Evolutionary conservation across 176 grass and related monocot genomes (phyloP).

Genomic region (Chrysopogon serrulatus): DNA sequence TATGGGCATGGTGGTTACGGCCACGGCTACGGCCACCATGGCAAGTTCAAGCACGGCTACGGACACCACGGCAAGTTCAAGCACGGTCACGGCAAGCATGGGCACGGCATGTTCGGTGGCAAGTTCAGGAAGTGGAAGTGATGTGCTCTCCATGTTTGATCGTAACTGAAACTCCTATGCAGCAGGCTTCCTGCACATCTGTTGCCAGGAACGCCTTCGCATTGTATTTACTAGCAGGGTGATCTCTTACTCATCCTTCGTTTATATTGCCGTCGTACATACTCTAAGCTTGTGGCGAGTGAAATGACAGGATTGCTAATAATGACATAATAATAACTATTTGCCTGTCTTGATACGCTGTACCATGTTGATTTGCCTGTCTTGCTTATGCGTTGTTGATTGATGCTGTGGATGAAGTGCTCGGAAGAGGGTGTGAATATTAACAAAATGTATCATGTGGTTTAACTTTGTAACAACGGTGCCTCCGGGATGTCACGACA

Average conservation of each 20-base stretch:
- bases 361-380: no score
- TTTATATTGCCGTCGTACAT: background rate
- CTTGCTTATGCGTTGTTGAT: no score
- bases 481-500: no score
- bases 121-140: conserved; percentile 98
- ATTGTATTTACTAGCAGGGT: conserved; percentile 25
- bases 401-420: background rate
- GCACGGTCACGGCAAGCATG: conserved; percentile 40
- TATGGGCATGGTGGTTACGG: background rate
- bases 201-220: background rate
- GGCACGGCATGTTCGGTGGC: conserved; percentile 35
- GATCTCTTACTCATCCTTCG: conserved; percentile 8
- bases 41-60: background rate
- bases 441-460: no score
- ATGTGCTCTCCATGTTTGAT: background rate
- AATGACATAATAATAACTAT: conserved; percentile 16
- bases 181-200: conserved; percentile 30
- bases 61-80: conserved; percentile 22
- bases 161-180: conserved; percentile 1
- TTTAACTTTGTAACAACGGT: no score
- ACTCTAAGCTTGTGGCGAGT: conserved; percentile 16
- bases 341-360: background rate
- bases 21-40: background rate
- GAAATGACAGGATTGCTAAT: conserved; percentile 27
- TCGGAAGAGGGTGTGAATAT: no score